Evolutionary conservation across 1,284 basidiomycete species (phyloP).

Genomic region (Ustilago curta): DNA sequence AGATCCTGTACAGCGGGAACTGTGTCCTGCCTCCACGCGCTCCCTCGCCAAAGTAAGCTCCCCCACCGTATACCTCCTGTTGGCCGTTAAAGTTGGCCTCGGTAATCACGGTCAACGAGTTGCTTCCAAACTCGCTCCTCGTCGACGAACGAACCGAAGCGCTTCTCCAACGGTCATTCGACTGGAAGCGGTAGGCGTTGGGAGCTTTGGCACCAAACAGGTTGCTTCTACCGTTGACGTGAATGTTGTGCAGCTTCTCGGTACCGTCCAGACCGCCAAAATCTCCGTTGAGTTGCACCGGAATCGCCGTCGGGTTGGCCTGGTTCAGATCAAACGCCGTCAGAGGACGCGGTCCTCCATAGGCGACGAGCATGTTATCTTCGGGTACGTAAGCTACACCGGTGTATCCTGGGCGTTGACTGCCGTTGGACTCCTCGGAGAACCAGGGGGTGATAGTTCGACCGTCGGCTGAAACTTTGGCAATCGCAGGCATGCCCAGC

Average conservation of each 20-base stretch:
- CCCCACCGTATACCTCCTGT: conserved; percentile 59
- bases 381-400: conserved; percentile 59
- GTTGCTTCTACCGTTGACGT: conserved; percentile 29
- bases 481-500: conserved; percentile 64
- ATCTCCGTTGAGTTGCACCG: conserved; percentile 52
- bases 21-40: conserved; percentile 52
- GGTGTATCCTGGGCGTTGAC: conserved; percentile 63
- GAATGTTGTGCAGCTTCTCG: conserved; percentile 61
- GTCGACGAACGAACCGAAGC: conserved; percentile 48
- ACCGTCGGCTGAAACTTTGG: conserved; percentile 59
- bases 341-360: conserved; percentile 62
- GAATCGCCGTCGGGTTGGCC: conserved; percentile 39
- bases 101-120: conserved; percentile 60
- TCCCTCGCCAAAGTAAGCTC: conserved; percentile 66
- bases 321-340: conserved; percentile 57
- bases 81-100: conserved; percentile 58
- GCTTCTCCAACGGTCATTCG: conserved; percentile 56
- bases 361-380: conserved; percentile 59
- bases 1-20: conserved; percentile 57
- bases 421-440: conserved; percentile 55
- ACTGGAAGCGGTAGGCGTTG: conserved; percentile 56
- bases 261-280: conserved; percentile 57
- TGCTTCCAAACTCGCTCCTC: conserved; percentile 54
- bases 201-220: conserved; percentile 65
- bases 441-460: conserved; percentile 51